Percentiles rank a stretch among this genome's conserved stretches.
These are phyloP conservation scores for Aspergillus versicolor DNA, from an alignment of 2,329 filamentous ascomycete species.

Conservation along the genomic window DNA sequence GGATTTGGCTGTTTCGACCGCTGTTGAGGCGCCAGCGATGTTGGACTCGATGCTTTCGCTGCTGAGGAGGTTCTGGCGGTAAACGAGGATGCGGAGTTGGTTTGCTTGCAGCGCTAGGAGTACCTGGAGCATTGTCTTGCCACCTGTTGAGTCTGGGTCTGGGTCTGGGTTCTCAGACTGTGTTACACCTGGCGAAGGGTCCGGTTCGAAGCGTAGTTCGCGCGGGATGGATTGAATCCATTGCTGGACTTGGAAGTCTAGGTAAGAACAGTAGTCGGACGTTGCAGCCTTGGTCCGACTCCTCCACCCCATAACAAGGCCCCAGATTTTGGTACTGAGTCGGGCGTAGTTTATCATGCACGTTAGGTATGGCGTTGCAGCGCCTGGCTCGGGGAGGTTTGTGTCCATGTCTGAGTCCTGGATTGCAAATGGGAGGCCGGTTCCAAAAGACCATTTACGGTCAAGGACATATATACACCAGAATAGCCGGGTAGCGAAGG, in stretches of 20 bases:
- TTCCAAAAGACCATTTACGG: conserved; percentile 54
- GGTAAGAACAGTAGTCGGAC: conserved; percentile 39
- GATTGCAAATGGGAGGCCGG: conserved; percentile 50
- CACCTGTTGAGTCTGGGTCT: conserved; percentile 6
- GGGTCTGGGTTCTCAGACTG: background rate
- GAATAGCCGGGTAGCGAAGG: conserved; percentile 42
- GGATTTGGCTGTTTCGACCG: conserved; percentile 42
- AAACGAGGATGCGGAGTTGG: conserved; percentile 47
- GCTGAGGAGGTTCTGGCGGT: conserved; percentile 45
- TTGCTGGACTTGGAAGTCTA: conserved; percentile 46
- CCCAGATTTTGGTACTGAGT: conserved; percentile 50
- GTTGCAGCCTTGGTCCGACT: conserved; percentile 33
- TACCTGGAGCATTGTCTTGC: conserved; percentile 44
- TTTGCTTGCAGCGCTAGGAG: conserved; percentile 49
- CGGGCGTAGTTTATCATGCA: conserved; percentile 52
- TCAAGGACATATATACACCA: conserved; percentile 56
- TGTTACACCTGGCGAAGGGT: conserved; percentile 12
- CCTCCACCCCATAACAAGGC: conserved; percentile 41
- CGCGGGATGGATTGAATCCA: conserved; percentile 49
- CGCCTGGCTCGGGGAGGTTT: conserved; percentile 45
- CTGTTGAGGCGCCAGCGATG: conserved; percentile 36
- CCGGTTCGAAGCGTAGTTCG: conserved; percentile 44
- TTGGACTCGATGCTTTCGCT: conserved; percentile 38
- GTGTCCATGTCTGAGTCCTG: conserved; percentile 53
- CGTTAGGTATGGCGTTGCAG: conserved; percentile 42